Evolutionary conservation across 2,329 filamentous ascomycete genomes (phyloP).

Genomic region (Rachicladosporium sp.): DNA sequence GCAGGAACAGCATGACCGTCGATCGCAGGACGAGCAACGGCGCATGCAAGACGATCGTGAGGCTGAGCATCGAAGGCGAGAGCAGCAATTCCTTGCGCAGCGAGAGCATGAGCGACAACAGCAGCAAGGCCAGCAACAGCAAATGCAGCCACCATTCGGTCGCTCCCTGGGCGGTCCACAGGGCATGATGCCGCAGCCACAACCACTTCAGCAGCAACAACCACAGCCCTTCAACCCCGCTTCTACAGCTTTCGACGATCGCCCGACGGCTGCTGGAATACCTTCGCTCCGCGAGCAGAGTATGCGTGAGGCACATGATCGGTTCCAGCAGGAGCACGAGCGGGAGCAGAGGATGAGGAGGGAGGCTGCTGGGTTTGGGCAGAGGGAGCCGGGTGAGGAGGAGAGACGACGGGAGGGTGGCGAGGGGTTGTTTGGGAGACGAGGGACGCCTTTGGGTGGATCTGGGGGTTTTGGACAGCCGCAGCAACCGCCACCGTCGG

Average conservation of each 20-base stretch:
- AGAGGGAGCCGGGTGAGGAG: conserved; percentile 10
- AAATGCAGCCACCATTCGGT: conserved; percentile 2
- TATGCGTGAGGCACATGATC: conserved; percentile 13
- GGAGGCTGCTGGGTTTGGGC: conserved; percentile 1
- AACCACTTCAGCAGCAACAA: no score
- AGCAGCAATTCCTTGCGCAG: conserved; percentile 5
- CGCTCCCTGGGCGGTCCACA: no score
- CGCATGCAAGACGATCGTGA: conserved; percentile 9
- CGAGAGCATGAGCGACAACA: conserved; percentile 4
- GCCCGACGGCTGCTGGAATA: conserved; percentile 1
- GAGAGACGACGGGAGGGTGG: conserved; percentile 7
- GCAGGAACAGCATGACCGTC: conserved; percentile 4
- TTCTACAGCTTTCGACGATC: conserved; percentile 1
- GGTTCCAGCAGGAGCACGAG: conserved; percentile 10
- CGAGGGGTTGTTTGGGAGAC: no score
- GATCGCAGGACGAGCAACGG: conserved; percentile 5
- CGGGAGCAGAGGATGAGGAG: conserved; percentile 5
- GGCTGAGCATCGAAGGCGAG: conserved; percentile 5
- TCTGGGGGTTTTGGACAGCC: no score
- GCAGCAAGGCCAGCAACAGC: conserved; percentile 3
- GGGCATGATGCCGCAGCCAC: not conserved
- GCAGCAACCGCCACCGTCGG: no score
- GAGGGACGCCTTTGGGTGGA: no score
- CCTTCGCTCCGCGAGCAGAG: conserved; percentile 14
- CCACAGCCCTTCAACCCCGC: not conserved